Conservation (phyloP, 345 rosid species). For the Isatis tinctoria region DNA sequence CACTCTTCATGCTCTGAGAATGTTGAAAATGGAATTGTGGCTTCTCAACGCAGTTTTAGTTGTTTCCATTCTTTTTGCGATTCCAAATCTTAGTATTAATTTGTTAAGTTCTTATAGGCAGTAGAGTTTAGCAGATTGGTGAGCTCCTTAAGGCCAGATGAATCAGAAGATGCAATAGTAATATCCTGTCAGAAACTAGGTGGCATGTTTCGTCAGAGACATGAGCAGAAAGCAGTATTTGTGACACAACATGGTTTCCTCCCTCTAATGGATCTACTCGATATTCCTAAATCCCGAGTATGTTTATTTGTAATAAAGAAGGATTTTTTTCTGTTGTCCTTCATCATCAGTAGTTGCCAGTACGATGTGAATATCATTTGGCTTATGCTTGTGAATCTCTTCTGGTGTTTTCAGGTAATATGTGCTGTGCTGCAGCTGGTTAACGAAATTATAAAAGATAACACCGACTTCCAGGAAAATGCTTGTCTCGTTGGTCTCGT, state of each 20-base stretch:
- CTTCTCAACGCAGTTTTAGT: background rate
- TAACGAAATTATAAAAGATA: conserved; percentile 81
- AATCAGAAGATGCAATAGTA: conserved; percentile 82
- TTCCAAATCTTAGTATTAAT: background rate
- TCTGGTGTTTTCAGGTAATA: conserved; percentile 55
- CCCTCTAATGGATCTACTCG: conserved; percentile 84
- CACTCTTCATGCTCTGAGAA: background rate
- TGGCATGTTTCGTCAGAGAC: conserved; percentile 74
- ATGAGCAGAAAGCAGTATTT: conserved; percentile 85
- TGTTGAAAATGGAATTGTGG: background rate
- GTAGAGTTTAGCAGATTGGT: conserved; percentile 90
- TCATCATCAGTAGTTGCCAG: background rate
- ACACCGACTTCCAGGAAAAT: conserved; percentile 81
- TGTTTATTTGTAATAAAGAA: conserved; percentile 21
- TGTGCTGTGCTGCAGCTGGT: conserved; percentile 89
- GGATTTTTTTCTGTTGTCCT: background rate
- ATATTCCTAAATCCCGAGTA: conserved; percentile 79
- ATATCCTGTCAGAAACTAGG: conserved; percentile 79
- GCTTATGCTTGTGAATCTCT: conserved; percentile 21
- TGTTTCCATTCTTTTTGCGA: background rate
- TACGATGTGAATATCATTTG: background rate
- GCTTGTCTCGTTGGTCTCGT: conserved; percentile 96
- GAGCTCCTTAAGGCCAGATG: conserved; percentile 67
- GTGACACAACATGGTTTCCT: conserved; percentile 91
- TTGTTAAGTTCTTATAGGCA: conserved; percentile 48